A percentile compares a stretch with the other conserved stretches of the same genome.
These are phyloP conservation scores for Helicocarpus griseus DNA, from an alignment of 2,329 filamentous ascomycete species.

Conservation along the genomic window DNA sequence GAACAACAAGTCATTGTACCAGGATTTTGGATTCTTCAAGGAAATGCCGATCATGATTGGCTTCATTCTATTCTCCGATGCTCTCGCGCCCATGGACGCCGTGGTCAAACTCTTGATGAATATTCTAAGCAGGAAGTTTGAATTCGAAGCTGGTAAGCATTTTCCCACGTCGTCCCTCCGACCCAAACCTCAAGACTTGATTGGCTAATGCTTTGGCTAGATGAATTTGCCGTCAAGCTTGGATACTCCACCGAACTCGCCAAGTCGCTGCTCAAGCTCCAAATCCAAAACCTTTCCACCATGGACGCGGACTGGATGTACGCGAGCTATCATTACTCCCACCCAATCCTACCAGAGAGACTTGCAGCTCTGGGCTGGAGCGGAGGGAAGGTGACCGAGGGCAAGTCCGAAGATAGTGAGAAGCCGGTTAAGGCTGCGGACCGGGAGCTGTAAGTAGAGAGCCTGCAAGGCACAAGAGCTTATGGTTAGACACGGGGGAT, in stretches of 20 bases:
- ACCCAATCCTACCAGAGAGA: conserved; percentile 90
- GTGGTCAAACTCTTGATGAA: conserved; percentile 94
- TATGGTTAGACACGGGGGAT: not conserved
- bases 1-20: conserved; percentile 85
- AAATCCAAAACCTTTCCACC: conserved; percentile 94
- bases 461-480: not conserved
- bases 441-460: conserved; percentile 54
- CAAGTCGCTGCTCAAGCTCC: conserved; percentile 85
- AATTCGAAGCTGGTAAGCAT: conserved; percentile 74
- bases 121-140: conserved; percentile 83
- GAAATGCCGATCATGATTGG: conserved; percentile 90
- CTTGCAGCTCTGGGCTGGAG: conserved; percentile 86
- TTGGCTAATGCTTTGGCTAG: conserved; percentile 30
- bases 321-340: conserved; percentile 96
- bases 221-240: conserved; percentile 75
- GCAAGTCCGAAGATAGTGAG: conserved; percentile 43
- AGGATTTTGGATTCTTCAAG: conserved; percentile 77
- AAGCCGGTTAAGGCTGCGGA: conserved; percentile 62
- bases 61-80: conserved; percentile 94
- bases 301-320: conserved; percentile 99
- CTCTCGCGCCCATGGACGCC: conserved; percentile 89
- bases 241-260: conserved; percentile 80
- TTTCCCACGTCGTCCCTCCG: conserved; percentile 14
- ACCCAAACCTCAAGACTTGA: not conserved
- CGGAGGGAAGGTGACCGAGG: conserved; percentile 41